phyloP scores from a whole-genome alignment of 176 grass and related monocot species.

The Carex littledalei region DNA sequence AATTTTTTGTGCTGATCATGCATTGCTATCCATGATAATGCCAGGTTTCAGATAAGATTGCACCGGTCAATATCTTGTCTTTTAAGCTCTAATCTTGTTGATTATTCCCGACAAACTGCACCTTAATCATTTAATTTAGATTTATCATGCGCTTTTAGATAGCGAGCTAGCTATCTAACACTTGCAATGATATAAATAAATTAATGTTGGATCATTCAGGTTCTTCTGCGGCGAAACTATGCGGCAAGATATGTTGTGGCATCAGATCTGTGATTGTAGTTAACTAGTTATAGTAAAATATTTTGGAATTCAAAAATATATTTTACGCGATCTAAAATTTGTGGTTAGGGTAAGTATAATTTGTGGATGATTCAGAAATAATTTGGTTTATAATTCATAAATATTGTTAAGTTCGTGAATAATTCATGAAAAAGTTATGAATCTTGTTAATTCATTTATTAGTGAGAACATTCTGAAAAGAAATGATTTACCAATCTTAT shows the following conservation, averaged over 20 bases:
- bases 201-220: neutral
- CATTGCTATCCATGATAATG: neutral
- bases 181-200: neutral
- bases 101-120: constrained; percentile 2
- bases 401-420: too few relatives aligned
- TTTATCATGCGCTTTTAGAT: neutral
- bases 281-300: neutral
- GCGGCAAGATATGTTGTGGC: neutral
- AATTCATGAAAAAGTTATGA: too few relatives aligned
- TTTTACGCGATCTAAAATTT: too few relatives aligned
- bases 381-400: too few relatives aligned
- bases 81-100: neutral
- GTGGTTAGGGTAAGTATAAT: too few relatives aligned
- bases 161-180: neutral
- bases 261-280: neutral
- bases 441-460: too few relatives aligned
- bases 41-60: constrained; percentile 1
- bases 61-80: neutral
- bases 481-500: too few relatives aligned
- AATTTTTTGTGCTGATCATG: neutral
- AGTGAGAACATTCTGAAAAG: too few relatives aligned
- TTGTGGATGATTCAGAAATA: too few relatives aligned
- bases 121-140: neutral
- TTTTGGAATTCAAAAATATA: too few relatives aligned
- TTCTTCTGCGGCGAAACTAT: neutral